Percentiles rank a stretch among this genome's conserved stretches.
Conservation (phyloP, 768 basidiomycete genomes). For the Favolaschia claudopus region DNA sequence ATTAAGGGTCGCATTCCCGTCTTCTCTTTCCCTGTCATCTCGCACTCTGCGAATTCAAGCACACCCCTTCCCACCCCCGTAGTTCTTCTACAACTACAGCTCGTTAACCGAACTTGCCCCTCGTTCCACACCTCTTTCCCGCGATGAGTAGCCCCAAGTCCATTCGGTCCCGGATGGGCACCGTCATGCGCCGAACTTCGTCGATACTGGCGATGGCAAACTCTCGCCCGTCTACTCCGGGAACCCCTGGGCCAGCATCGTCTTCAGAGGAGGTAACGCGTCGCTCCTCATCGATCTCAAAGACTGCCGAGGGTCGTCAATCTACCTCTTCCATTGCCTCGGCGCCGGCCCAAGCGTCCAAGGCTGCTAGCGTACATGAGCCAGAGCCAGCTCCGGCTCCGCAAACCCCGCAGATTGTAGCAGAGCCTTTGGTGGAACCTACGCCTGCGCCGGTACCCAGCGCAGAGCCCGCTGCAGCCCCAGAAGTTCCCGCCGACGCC, state of each 20-base stretch:
- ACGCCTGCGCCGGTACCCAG: not conserved
- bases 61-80: not conserved
- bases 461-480: not conserved
- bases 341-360: not conserved
- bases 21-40: not conserved
- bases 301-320: slow-evolving; percentile 11
- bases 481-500: not conserved
- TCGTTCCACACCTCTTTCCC: slow-evolving; percentile 2
- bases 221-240: slow-evolving; percentile 39
- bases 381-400: slow-evolving; percentile 23
- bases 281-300: slow-evolving; percentile 8
- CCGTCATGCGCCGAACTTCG: slow-evolving; percentile 67
- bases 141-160: slow-evolving; percentile 47
- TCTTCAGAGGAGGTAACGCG: slow-evolving; percentile 15
- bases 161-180: slow-evolving; percentile 67
- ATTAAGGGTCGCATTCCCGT: slow-evolving; percentile 3
- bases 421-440: not conserved
- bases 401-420: not conserved
- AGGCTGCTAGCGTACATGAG: slow-evolving; percentile 24
- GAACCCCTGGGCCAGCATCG: slow-evolving; percentile 28
- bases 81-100: not conserved
- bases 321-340: not conserved
- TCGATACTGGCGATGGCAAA: slow-evolving; percentile 52
- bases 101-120: not conserved
- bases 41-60: not conserved